phyloP scores from a whole-genome alignment of 192 early-diverging fungal species.

The Dissophora globulifera region DNA sequence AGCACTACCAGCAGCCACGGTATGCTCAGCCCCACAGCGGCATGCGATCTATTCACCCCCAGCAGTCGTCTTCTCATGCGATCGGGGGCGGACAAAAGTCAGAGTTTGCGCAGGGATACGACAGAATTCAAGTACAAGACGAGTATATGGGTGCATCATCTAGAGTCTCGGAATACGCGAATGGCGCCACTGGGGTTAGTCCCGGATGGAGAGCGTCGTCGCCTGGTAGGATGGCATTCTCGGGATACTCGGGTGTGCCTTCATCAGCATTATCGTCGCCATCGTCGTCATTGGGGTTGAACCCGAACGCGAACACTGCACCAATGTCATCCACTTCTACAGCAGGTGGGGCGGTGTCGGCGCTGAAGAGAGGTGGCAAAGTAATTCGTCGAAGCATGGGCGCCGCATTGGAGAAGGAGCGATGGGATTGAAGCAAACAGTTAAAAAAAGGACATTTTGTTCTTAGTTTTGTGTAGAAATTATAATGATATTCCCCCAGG shows the following conservation, averaged over 20 bases:
- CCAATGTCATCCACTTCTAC: neutral
- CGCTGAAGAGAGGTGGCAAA: slow-evolving; percentile 26
- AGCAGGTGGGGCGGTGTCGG: neutral
- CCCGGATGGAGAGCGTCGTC: slow-evolving; percentile 13
- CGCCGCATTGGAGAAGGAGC: slow-evolving; percentile 21
- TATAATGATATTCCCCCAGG: no score
- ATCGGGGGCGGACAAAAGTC: neutral
- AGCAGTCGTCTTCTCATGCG: neutral
- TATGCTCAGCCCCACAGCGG: neutral
- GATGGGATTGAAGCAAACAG: slow-evolving; percentile 20
- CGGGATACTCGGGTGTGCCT: neutral
- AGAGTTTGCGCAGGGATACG: slow-evolving; percentile 11
- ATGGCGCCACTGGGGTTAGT: neutral
- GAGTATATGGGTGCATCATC: no score
- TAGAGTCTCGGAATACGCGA: no score
- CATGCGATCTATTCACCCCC: slow-evolving; percentile 21
- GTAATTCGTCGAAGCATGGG: slow-evolving; percentile 35
- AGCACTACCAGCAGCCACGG: neutral
- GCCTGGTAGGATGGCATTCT: neutral
- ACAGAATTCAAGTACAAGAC: neutral
- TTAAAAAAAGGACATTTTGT: slow-evolving; percentile 1
- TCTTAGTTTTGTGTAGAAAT: no score
- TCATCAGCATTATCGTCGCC: neutral
- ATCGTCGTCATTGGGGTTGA: neutral
- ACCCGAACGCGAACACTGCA: neutral